phyloP scores from a whole-genome alignment of 2,329 filamentous ascomycete species.

The Neonectria hederae region DNA sequence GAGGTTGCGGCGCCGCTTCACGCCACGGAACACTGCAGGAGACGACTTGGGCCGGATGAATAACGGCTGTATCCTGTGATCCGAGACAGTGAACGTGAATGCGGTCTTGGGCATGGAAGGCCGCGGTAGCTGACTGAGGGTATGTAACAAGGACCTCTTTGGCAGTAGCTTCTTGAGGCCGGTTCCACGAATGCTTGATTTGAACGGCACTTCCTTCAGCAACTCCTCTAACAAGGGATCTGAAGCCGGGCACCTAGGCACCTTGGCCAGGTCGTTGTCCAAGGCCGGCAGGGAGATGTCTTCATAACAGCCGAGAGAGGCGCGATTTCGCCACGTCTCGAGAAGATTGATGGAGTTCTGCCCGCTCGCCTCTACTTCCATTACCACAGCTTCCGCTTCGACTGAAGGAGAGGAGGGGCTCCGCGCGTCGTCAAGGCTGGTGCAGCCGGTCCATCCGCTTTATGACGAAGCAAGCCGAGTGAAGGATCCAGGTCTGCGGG shows the following conservation, averaged over 20 bases:
- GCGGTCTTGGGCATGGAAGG: not conserved
- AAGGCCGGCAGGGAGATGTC: constrained; percentile 32
- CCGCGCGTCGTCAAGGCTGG: constrained; percentile 34
- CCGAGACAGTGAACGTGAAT: constrained; percentile 31
- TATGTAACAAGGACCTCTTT: not conserved
- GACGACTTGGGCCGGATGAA: constrained; percentile 15
- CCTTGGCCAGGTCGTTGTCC: constrained; percentile 31
- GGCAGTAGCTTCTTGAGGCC: not conserved
- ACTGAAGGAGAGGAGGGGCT: constrained; percentile 28
- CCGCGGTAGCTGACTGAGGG: not conserved
- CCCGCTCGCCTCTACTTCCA: constrained; percentile 40
- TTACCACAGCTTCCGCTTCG: constrained; percentile 39
- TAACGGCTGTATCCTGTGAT: constrained; percentile 19
- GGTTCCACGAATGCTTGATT: constrained; percentile 3
- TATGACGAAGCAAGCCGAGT: constrained; percentile 12
- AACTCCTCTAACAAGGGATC: constrained; percentile 36
- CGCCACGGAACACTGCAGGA: constrained; percentile 22
- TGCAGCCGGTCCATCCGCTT: constrained; percentile 37
- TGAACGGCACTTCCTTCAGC: constrained; percentile 25
- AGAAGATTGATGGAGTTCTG: constrained; percentile 38
- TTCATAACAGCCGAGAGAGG: constrained; percentile 35
- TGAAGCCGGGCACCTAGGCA: constrained; percentile 35
- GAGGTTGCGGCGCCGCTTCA: constrained; percentile 62
- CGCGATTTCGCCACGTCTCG: constrained; percentile 36
- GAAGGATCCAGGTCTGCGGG: constrained; percentile 9